Evolutionary conservation across 805 yeast species (phyloP), one percentile per base, ranked within the genome.

Genomic region (Sugiyamaella lignohabitans): DNA sequence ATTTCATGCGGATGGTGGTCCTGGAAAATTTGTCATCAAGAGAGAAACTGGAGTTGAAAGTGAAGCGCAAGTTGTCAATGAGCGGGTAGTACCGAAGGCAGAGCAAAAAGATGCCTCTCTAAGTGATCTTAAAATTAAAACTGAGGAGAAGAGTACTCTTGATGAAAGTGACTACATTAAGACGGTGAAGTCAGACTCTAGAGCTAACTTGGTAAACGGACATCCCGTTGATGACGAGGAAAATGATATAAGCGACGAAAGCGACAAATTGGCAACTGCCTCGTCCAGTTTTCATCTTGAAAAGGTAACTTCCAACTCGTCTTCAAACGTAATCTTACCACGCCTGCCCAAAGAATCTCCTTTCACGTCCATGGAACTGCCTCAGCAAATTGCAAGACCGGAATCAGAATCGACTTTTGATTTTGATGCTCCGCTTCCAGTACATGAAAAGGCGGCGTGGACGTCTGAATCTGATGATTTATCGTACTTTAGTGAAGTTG

Each of bases 281-380:
- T 27, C 43, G 18, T 10, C 38, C 6, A 35, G 38, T 35, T 35
- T 17, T 8, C 17, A 17, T 14, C 21, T 35, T 16, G 38, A 35
- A 27, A 22, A 42, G 45, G 10, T 17, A 21, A 16, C 19, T 22
- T 43, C 18, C 40, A 22, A 16, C 11, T 14, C 38, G 14, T 11
- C 23, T 16, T 23, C 23, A 11, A 18, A 38, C 14, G 47, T 47
- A n/a, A 42, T 42, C 17, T 14, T 47, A n/a, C 50, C 50, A 32
- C 35, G 34, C 20, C 43, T 47, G 3, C 47, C 46, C 10, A 24
- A 24, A 20, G 50, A 47, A 29, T 43, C 47, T 5, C 50, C 50
- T 10, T 40, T 6, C 5, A 17, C 36, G 5, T 44, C 47, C 6
- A 22, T 27, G 40, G 46, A 23, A 41, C 29, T 44, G 18, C 18